These are phyloP conservation scores for Penicillium thymicola DNA, from an alignment of 2,329 filamentous ascomycete species.

Conservation along the genomic window DNA sequence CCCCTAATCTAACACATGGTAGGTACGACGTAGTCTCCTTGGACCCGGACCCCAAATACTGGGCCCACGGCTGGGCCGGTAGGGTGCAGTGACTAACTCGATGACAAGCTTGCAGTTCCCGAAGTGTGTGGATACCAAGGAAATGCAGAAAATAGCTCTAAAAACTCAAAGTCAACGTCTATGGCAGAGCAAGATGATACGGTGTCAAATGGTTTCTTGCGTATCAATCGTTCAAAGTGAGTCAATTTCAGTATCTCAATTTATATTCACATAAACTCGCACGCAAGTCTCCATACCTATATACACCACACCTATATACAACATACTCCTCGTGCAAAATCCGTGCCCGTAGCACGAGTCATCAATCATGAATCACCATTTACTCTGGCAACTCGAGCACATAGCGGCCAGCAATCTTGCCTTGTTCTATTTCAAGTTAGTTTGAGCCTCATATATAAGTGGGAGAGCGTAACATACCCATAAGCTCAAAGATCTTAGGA, in stretches of 20 bases:
- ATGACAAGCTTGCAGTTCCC: background rate
- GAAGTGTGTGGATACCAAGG: background rate
- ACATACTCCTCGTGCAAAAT: background rate
- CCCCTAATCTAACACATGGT: background rate
- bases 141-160: background rate
- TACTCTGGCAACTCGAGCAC: slow-evolving; percentile 16
- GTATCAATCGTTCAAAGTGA: background rate
- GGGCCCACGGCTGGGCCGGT: background rate
- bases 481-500: slow-evolving; percentile 69
- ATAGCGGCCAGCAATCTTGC: slow-evolving; percentile 18
- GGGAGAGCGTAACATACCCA: slow-evolving; percentile 38
- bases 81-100: background rate
- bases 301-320: background rate
- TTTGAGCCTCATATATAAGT: background rate
- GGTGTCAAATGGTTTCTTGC: background rate
- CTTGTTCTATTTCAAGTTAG: slow-evolving; percentile 12
- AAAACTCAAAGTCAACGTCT: background rate
- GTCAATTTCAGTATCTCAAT: background rate
- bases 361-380: background rate
- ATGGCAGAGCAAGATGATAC: background rate
- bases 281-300: background rate
- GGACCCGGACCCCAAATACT: accelerated
- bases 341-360: background rate
- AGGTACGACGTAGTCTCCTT: no score
- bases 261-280: background rate